Conservation (phyloP, 306 rosid species). For the Quercus agrifolia region DNA sequence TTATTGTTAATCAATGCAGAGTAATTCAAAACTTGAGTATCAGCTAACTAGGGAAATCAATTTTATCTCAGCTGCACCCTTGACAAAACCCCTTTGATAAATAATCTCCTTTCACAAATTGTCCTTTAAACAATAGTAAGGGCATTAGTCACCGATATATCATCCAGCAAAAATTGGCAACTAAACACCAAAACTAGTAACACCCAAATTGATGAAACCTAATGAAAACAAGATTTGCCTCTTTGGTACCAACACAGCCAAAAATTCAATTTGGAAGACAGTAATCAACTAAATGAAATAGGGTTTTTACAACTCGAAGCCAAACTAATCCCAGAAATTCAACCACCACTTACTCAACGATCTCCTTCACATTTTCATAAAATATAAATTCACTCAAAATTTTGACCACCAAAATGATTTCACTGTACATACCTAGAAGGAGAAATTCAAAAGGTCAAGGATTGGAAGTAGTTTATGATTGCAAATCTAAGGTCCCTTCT, state of each 20-base stretch:
- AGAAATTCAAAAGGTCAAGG: not conserved
- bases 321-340: not conserved
- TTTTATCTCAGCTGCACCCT: not conserved
- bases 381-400: not conserved
- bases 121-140: not conserved
- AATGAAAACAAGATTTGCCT: not conserved
- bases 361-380: not conserved
- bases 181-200: not conserved
- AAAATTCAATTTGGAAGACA: not conserved
- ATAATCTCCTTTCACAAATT: not conserved
- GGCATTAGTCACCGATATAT: not conserved
- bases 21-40: not conserved
- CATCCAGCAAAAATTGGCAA: not conserved
- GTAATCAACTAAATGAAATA: not conserved
- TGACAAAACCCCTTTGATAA: not conserved
- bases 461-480: not conserved
- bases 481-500: constrained; percentile 27
- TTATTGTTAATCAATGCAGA: not conserved
- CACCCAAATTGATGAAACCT: not conserved
- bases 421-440: constrained; percentile 2
- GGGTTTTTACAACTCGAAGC: not conserved
- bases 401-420: not conserved
- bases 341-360: not conserved
- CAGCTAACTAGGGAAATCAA: too few species aligned
- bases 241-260: not conserved